phyloP scores from a whole-genome alignment of 139 green algal species.

The Coccomyxa sp. region DNA sequence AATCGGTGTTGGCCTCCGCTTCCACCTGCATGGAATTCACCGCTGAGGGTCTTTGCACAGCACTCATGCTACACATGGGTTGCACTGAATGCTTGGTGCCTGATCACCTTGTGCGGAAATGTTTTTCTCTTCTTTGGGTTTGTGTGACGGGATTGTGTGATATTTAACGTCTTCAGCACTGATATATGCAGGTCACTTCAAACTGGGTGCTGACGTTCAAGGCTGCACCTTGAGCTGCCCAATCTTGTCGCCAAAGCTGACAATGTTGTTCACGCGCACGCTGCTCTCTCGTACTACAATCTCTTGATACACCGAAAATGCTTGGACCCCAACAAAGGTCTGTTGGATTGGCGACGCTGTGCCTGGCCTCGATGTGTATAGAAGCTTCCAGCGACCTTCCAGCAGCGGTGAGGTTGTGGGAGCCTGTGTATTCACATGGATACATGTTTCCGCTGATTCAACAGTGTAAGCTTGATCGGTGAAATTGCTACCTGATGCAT shows the following conservation, averaged over 20 bases:
- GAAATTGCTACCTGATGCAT: neutral
- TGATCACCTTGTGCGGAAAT: too few relatives aligned
- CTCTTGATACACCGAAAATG: conserved; percentile 83
- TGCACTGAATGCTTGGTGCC: too few relatives aligned
- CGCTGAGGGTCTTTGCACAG: too few relatives aligned
- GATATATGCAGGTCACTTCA: neutral
- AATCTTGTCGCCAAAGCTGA: conserved; percentile 69
- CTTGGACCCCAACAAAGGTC: conserved; percentile 84
- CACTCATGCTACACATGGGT: too few relatives aligned
- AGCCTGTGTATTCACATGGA: conserved; percentile 9
- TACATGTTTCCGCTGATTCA: neutral
- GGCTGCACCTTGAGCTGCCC: conserved; percentile 43
- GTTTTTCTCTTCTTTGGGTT: neutral
- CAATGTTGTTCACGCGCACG: conserved; percentile 71
- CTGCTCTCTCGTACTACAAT: conserved; percentile 5
- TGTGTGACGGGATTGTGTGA: neutral
- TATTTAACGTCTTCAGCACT: conserved; percentile 1
- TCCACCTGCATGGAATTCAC: conserved; percentile 54
- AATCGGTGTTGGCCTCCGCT: conserved; percentile 68
- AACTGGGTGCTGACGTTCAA: neutral
- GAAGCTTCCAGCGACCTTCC: conserved; percentile 73
- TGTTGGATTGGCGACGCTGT: conserved; percentile 86
- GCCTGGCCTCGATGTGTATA: conserved; percentile 74
- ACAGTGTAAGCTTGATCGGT: neutral
- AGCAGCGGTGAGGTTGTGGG: conserved; percentile 44